Percentiles rank a stretch among this genome's conserved stretches.
These are phyloP conservation scores for Xerocomellus intermedius DNA, from an alignment of 768 basidiomycete genomes.

Conservation along the genomic window DNA sequence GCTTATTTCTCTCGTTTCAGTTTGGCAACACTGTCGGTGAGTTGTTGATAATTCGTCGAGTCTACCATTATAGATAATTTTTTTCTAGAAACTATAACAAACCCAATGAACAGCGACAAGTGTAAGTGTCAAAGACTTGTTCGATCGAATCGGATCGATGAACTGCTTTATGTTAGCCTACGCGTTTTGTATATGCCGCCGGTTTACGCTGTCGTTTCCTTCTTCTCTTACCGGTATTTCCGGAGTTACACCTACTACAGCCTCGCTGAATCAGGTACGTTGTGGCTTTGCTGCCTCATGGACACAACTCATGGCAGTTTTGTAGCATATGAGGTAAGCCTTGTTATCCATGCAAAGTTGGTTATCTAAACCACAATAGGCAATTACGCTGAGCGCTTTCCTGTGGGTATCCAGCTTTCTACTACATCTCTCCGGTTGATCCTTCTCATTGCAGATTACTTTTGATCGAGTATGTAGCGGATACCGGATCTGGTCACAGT, in stretches of 20 bases:
- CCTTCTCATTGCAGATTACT: constrained; percentile 51
- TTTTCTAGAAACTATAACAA: constrained; percentile 66
- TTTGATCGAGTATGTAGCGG: constrained; percentile 81
- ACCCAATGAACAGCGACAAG: constrained; percentile 73
- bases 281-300: constrained; percentile 3
- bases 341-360: background rate
- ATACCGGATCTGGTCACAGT: constrained; percentile 58
- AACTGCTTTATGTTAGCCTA: constrained; percentile 41
- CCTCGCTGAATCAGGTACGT: constrained; percentile 49
- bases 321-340: constrained; percentile 65
- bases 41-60: constrained; percentile 15
- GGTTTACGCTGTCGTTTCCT: constrained; percentile 78
- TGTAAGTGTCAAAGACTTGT: constrained; percentile 44
- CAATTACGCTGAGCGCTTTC: constrained; percentile 83
- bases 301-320: constrained; percentile 25
- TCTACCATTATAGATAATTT: background rate
- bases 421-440: background rate
- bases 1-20: constrained; percentile 54
- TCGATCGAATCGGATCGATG: background rate
- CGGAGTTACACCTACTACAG: constrained; percentile 68
- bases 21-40: constrained; percentile 64
- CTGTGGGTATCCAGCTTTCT: constrained; percentile 47
- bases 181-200: constrained; percentile 84
- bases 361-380: constrained; percentile 41
- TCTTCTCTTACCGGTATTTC: constrained; percentile 84